A percentile compares a stretch with the other conserved stretches of the same genome.
These are phyloP conservation scores for Mikania micrantha DNA, from an alignment of 129 eudicot species.

Conservation along the genomic window DNA sequence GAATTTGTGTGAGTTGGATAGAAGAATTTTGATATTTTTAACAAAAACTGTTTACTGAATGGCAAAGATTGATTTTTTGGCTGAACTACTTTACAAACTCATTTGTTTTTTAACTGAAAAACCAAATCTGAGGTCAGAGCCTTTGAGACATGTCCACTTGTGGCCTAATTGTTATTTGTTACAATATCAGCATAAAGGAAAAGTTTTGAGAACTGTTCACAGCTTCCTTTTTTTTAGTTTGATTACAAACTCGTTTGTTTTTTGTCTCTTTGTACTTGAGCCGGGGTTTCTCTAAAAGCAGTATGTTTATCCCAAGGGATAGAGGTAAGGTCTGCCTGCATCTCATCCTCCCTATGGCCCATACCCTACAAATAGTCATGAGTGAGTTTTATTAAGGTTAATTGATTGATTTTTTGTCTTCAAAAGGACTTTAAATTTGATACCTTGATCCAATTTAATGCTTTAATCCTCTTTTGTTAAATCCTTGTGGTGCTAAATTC, in stretches of 20 bases:
- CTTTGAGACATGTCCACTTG: neutral
- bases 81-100: neutral
- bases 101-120: neutral
- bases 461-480: neutral
- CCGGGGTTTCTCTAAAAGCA: too few species aligned
- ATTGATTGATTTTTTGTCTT: neutral
- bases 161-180: neutral
- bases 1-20: neutral
- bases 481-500: neutral
- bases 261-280: too few species aligned
- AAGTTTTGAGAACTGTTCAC: neutral
- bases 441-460: neutral
- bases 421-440: neutral
- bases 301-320: too few species aligned
- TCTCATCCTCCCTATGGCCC: too few species aligned
- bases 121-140: neutral
- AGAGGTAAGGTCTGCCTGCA: too few species aligned
- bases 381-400: too few species aligned
- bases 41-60: neutral
- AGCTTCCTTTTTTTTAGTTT: neutral
- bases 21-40: neutral
- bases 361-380: too few species aligned
- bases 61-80: neutral
- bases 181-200: neutral
- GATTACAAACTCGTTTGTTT: too few species aligned